Conservation (phyloP, 306 rosid species). For the Cucumis melo region DNA sequence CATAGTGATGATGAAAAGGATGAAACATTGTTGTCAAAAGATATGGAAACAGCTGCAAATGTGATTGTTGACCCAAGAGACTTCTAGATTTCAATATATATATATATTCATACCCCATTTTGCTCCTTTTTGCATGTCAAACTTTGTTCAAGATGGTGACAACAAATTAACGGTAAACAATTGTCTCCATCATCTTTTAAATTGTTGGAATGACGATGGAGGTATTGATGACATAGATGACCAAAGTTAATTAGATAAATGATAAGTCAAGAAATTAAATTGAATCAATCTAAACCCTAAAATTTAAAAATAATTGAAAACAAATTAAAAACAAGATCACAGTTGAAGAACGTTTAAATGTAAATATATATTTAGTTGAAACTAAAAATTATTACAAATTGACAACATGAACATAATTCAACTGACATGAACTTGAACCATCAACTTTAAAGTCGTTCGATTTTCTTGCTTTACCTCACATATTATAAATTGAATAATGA, state of each 20-base stretch:
- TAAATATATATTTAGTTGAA: neutral
- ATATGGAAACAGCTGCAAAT: slow-evolving; percentile 31
- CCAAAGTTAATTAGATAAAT: neutral
- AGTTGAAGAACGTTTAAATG: too few species aligned
- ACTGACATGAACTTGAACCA: too few species aligned
- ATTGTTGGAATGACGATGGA: neutral
- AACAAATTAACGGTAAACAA: neutral
- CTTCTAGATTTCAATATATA: slow-evolving; percentile 21
- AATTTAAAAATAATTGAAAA: too few species aligned
- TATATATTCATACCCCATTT: neutral
- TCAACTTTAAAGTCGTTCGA: too few species aligned
- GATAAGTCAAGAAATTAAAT: too few species aligned
- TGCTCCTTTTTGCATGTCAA: neutral
- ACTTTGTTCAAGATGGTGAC: neutral
- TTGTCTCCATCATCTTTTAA: neutral
- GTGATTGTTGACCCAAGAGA: slow-evolving; percentile 74
- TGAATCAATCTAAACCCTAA: too few species aligned
- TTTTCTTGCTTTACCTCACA: too few species aligned
- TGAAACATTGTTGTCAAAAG: slow-evolving; percentile 15
- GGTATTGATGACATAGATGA: neutral
- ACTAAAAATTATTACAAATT: neutral
- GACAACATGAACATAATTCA: too few species aligned
- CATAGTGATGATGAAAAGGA: slow-evolving; percentile 19
- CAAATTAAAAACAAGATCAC: too few species aligned
- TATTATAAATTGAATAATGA: too few species aligned